phyloP scores from a whole-genome alignment of 169 alveolate genomes.

The Eimeria maxima region DNA sequence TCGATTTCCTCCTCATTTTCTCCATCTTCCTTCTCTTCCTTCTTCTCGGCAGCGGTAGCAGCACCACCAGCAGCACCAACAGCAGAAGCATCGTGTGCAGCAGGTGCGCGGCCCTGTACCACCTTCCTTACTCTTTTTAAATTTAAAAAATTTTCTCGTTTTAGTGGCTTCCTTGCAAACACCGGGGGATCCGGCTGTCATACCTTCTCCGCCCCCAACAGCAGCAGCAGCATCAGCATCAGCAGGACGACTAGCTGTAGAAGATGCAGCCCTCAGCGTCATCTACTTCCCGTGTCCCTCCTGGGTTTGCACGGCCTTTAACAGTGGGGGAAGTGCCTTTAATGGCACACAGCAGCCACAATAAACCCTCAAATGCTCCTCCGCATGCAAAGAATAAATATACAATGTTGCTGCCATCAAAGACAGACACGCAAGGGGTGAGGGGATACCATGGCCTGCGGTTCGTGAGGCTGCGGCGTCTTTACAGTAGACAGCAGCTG shows the following conservation, averaged over 20 bases:
- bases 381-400: conserved; percentile 1
- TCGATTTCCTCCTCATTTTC: background rate
- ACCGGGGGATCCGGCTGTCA: no score
- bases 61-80: background rate
- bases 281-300: conserved; percentile 42
- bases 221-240: conserved; percentile 28
- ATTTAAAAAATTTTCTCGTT: no score
- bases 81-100: background rate
- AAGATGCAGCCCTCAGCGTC: conserved; percentile 35
- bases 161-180: no score
- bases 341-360: conserved; percentile 63
- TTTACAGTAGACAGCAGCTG: conserved; percentile 31
- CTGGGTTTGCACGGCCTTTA: conserved; percentile 77
- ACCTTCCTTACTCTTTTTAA: background rate
- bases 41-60: background rate
- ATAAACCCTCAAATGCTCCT: conserved; percentile 59
- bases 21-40: background rate
- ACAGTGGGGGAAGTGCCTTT: conserved; percentile 77
- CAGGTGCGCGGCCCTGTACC: background rate
- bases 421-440: background rate
- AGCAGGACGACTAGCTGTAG: background rate
- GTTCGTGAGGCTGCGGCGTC: conserved; percentile 64
- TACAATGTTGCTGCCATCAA: conserved; percentile 32
- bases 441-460: conserved; percentile 79
- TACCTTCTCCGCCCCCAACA: background rate